Evolutionary conservation across 495 filamentous ascomycete species (phyloP), one percentile per base, ranked within the genome.

Genomic region (Talaromyces nanjingensis): DNA sequence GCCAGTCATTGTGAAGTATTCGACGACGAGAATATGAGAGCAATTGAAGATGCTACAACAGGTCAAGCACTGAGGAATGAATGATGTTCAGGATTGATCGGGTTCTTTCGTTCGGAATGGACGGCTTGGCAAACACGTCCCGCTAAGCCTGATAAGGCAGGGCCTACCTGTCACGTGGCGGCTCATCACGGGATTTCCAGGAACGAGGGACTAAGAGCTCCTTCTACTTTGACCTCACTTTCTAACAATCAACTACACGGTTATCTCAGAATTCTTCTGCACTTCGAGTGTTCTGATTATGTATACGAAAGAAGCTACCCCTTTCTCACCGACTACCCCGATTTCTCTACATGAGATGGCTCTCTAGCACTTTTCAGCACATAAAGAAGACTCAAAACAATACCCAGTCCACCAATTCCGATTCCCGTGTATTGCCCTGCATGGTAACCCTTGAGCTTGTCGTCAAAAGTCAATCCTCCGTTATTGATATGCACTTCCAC

Each of bases 391-490:
- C 59, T 64, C n/a, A 70, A 24, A 29, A 74, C 58, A 47, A 83
- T 64, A 0, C 84, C 81, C 33, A 84, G 58, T 4, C 72, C 74
- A 20, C 74, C 71, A 3, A 85, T 63, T 6, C 84, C 84, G 61
- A 84, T 77, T 1, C 81, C 86, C 62, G 87, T 69, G 66, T 86
- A 90, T 58, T 78, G 76, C 2, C 84, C 84, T 4, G 77, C 81
- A 18, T 83, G 76, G 62, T 82, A 89, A 1, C 86, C 86, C 42
- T 66, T 65, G 22, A 90, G 65, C 3, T 71, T 61, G 66, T 83
- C 71, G n/a, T 55, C 60, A 9, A 53, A 34, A 2, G 60, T 62
- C 60, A 52, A 31, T 1, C 79, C 81, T 0, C 73, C 75, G 62
- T 71, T 64, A 61, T 79, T 82, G 14, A 84, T 73, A 20, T 82